A percentile compares a stretch with the other conserved stretches of the same genome.
Evolutionary conservation across 768 basidiomycete species (phyloP).

Genomic region (Flagelloscypha sp.): DNA sequence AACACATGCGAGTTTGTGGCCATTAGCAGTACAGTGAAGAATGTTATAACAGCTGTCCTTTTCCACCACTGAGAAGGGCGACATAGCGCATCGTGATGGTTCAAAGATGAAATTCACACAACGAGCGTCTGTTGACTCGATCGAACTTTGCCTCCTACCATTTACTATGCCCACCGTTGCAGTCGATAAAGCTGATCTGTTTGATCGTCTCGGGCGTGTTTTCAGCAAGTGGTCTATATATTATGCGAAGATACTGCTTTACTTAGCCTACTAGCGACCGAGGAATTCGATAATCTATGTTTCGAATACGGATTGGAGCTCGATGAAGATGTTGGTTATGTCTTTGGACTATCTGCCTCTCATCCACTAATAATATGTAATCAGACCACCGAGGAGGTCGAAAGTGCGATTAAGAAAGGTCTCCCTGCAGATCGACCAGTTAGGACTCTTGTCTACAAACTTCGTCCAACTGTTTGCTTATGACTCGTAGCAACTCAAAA

Average conservation of each 20-base stretch:
- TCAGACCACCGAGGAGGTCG: conserved; percentile 85
- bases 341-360: neutral
- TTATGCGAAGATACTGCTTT: conserved; percentile 7
- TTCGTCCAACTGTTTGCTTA: neutral
- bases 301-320: conserved; percentile 98
- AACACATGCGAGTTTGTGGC: conserved; percentile 81
- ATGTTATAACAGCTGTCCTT: conserved; percentile 98
- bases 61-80: conserved; percentile 89
- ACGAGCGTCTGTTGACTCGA: conserved; percentile 7
- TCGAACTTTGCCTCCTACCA: conserved; percentile 9
- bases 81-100: conserved; percentile 72
- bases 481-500: conserved; percentile 79
- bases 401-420: conserved; percentile 74
- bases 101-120: conserved; percentile 4
- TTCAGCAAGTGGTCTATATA: conserved; percentile 50
- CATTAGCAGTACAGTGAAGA: conserved; percentile 76
- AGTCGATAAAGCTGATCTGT: conserved; percentile 93
- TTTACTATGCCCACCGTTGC: conserved; percentile 83
- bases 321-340: conserved; percentile 85
- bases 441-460: conserved; percentile 15
- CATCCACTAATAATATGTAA: conserved; percentile 2
- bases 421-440: conserved; percentile 81
- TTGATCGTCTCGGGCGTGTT: conserved; percentile 70
- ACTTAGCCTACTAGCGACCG: conserved; percentile 52
- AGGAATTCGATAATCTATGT: conserved; percentile 90